phyloP scores from a whole-genome alignment of 257 asterid genomes.

The Prunella vulgaris region DNA sequence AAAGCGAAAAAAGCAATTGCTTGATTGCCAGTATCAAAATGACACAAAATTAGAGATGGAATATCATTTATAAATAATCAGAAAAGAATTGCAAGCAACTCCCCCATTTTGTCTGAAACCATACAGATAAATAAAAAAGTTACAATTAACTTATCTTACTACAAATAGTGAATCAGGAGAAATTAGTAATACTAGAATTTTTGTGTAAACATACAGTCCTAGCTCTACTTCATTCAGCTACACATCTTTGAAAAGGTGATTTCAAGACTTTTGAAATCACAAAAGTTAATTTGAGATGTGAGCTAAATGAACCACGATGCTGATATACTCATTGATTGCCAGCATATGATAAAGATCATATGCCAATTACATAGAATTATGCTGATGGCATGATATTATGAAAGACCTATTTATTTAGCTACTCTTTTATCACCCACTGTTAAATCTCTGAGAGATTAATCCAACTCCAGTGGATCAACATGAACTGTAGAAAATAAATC shows the following conservation, averaged over 20 bases:
- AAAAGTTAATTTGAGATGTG: neutral
- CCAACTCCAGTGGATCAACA: conserved; percentile 18
- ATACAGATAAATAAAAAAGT: neutral
- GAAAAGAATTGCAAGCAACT: neutral
- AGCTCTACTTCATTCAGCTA: neutral
- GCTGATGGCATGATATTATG: neutral
- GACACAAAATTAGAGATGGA: conserved; percentile 8
- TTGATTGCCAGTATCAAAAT: neutral
- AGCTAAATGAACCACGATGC: neutral
- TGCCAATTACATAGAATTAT: neutral
- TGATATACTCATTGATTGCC: neutral
- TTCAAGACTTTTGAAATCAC: neutral
- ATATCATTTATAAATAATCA: neutral
- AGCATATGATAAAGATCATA: neutral
- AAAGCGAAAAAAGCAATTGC: no score
- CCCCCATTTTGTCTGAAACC: neutral
- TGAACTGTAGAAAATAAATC: neutral
- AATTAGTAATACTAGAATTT: neutral
- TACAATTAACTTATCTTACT: neutral
- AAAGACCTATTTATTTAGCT: neutral
- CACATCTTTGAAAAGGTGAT: neutral
- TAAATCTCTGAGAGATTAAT: conserved; percentile 5
- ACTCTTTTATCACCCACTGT: neutral
- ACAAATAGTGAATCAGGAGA: neutral
- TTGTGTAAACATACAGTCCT: neutral